Conservation (phyloP, 2,329 filamentous ascomycete species). For the Fusarium gaditjirri region DNA sequence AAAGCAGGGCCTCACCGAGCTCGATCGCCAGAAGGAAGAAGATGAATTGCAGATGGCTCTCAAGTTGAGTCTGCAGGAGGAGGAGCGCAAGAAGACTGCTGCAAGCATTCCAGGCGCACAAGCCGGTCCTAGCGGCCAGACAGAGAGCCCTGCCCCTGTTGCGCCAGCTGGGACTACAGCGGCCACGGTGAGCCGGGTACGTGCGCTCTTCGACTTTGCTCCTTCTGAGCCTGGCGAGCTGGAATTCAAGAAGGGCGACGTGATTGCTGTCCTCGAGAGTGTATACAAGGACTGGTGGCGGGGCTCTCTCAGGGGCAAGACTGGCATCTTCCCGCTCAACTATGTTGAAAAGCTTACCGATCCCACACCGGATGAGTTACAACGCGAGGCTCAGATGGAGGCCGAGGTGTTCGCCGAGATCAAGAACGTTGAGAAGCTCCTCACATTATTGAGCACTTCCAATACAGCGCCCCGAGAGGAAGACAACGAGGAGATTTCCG, state of each 20-base stretch:
- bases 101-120: slow-evolving; percentile 48
- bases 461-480: slow-evolving; percentile 82
- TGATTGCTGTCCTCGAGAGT: slow-evolving; percentile 96
- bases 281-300: slow-evolving; percentile 99
- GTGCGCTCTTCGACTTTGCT: slow-evolving; percentile 93
- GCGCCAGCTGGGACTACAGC: slow-evolving; percentile 88
- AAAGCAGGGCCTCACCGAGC: slow-evolving; percentile 89
- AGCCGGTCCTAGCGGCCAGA: slow-evolving; percentile 53
- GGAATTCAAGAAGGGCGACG: slow-evolving; percentile 95
- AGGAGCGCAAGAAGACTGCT: slow-evolving; percentile 68
- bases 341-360: slow-evolving; percentile 98
- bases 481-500: slow-evolving; percentile 97
- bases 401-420: slow-evolving; percentile 73
- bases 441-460: slow-evolving; percentile 90
- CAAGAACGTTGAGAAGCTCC: slow-evolving; percentile 73
- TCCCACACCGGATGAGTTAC: slow-evolving; percentile 91
- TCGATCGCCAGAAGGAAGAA: slow-evolving; percentile 94
- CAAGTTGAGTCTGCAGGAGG: slow-evolving; percentile 91
- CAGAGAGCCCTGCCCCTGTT: slow-evolving; percentile 59
- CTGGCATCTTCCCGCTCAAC: slow-evolving; percentile 97
- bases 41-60: slow-evolving; percentile 97
- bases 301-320: slow-evolving; percentile 91
- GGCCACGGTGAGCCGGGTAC: slow-evolving; percentile 92
- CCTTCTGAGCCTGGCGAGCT: slow-evolving; percentile 94
- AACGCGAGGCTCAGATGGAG: slow-evolving; percentile 97